phyloP scores from a whole-genome alignment of 192 early-diverging fungal species.

The Oehlia diaphana region DNA sequence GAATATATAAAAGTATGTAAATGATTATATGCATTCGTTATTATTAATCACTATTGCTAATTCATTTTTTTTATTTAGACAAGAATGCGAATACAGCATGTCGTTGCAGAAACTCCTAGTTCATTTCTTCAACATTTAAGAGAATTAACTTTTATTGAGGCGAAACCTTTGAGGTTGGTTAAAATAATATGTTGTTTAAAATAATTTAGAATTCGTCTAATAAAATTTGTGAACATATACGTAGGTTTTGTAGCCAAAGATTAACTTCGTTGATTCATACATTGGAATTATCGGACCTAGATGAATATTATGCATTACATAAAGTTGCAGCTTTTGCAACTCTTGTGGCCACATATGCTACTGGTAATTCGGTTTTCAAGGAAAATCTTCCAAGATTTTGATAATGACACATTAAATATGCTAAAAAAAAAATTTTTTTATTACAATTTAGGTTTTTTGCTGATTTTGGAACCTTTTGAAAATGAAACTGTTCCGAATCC shows the following conservation, averaged over 20 bases:
- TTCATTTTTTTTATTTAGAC: slow-evolving; percentile 51
- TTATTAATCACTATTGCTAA: background rate
- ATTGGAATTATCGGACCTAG: slow-evolving; percentile 90
- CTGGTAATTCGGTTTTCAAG: slow-evolving; percentile 48
- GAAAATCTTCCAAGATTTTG: background rate
- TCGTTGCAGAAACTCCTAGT: slow-evolving; percentile 92
- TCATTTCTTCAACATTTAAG: slow-evolving; percentile 93
- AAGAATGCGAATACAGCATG: slow-evolving; percentile 93
- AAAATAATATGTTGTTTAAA: slow-evolving; percentile 25
- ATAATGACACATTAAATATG: background rate
- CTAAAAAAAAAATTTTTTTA: background rate
- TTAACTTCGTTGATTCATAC: slow-evolving; percentile 88
- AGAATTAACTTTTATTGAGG: slow-evolving; percentile 94
- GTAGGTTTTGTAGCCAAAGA: slow-evolving; percentile 85
- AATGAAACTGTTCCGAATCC: slow-evolving; percentile 97
- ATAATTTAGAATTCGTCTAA: background rate
- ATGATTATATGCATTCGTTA: background rate
- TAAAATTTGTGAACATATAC: background rate
- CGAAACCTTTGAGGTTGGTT: slow-evolving; percentile 77
- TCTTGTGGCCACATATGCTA: slow-evolving; percentile 92
- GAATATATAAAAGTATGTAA: slow-evolving; percentile 88
- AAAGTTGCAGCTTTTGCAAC: slow-evolving; percentile 94
- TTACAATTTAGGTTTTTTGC: slow-evolving; percentile 64
- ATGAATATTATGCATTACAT: slow-evolving; percentile 78
- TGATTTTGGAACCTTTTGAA: slow-evolving; percentile 97